Evolutionary conservation across 306 rosid species (phyloP), one percentile per base, ranked within the genome.

Genomic region (Geum urbanum): DNA sequence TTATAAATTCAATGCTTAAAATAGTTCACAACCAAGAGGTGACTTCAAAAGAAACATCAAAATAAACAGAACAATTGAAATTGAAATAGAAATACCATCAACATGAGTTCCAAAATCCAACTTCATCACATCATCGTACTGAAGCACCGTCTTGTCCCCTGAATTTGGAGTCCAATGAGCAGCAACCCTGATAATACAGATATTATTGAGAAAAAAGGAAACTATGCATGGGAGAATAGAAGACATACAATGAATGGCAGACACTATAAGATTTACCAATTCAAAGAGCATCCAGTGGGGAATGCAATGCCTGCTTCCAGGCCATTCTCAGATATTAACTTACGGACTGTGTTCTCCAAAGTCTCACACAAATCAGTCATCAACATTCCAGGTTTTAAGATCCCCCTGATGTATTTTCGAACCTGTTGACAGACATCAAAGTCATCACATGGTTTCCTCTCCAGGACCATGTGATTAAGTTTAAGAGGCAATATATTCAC

Each of bases 81-180:
- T 37, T n/a, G 46, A 39, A 73, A 73, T 85, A 94, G 46, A 39
- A 73, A 73, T 85, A 94, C 98, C 98, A 79, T 94, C 97, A 43
- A 94, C 58, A 75, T 94, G 98, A 65, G 97, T 94, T 79, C 97
- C 98, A 80, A 94, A 94, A 77, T 94, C 98, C 84, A 94, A 80
- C 80, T 88, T 94, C 98, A 94, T 94, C 40, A 94, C 97, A 83
- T 94, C 98, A 74, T 94, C 97, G 67, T 87, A 87, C 74, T 87
- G 96, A 78, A 94, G 98, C 57, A 94, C 80, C 13, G 98, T 90
- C 81, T 88, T 88, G 77, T 94, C 98, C 69, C 96, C 98, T 0
- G 96, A 27, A 72, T 94, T 94, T 54, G 98, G 98, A 66, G 98
- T 94, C 98, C 98, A 94, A 71, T 90, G 98, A 73, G 98, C 98